Evolutionary conservation across 2,329 filamentous ascomycete genomes (phyloP).

Genomic region (Colletotrichum tofieldiae): DNA sequence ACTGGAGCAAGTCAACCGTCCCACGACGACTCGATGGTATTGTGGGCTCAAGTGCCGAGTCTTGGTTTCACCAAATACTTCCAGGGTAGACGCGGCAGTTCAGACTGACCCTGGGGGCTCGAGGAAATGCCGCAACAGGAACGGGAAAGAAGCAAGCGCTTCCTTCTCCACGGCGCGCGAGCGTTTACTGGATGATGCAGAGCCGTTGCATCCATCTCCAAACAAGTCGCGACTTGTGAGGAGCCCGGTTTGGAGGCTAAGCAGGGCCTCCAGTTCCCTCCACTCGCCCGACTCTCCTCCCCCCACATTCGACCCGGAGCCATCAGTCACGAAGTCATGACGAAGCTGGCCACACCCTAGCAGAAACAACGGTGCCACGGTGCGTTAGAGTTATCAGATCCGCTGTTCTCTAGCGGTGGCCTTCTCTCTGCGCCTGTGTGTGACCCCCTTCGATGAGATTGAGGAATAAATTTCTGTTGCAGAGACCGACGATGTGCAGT

Average conservation of each 20-base stretch:
- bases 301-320: constrained; percentile 12
- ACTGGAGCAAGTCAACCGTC: constrained; percentile 11
- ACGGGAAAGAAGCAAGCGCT: constrained; percentile 3
- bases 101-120: constrained; percentile 1
- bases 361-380: not conserved
- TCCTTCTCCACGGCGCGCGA: constrained; percentile 19
- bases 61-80: constrained; percentile 6
- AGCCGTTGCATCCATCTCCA: not conserved
- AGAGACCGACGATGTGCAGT: constrained; percentile 4
- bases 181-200: constrained; percentile 14
- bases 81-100: constrained; percentile 37
- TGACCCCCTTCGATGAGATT: not conserved
- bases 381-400: constrained; percentile 41
- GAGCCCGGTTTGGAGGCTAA: not conserved
- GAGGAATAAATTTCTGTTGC: constrained; percentile 12
- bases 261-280: not conserved
- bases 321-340: not conserved
- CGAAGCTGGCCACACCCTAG: constrained; percentile 10
- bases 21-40: constrained; percentile 11
- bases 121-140: constrained; percentile 38
- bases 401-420: constrained; percentile 15
- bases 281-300: not conserved
- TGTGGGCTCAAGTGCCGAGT: constrained; percentile 20
- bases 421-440: constrained; percentile 4
- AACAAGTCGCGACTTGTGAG: not conserved